Evolutionary conservation across 495 filamentous ascomycete species (phyloP), one percentile per base, ranked within the genome.

Genomic region (Talaromyces trachyspermus): DNA sequence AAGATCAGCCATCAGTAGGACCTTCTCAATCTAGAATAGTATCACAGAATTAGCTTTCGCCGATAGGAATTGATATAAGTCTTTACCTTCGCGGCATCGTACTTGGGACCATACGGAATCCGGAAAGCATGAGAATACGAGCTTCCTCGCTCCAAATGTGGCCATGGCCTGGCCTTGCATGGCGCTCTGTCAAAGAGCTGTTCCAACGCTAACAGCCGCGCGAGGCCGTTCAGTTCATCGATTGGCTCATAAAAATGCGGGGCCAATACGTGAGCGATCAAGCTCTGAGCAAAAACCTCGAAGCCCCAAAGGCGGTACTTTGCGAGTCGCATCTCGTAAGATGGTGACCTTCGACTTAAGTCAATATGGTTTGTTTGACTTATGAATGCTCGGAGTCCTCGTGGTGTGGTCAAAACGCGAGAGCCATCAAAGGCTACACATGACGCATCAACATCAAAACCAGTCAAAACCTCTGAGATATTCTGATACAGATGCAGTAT

Each of bases 241-340:
- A 86, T 85, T 43, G 77, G 79, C 20, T 83, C 62, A n/a, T n/a
- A n/a, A n/a, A n/a, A n/a, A n/a, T 56, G 83, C 83, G 5, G 83
- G 83, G 54, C 86, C 83, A 32, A 87, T 66, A 9, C 72, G 70
- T 15, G 72, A 69, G 18, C 83, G 76, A 42, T 86, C 80, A 17
- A 87, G 68, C 12, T 76, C 66, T 2, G 74, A 68, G 74, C 79
- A 87, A 57, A 79, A 8, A 86, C 73, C 56, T 87, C 83, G 43
- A 87, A 87, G 8, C 80, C 79, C 9, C 83, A 65, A 54, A 79
- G 83, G 40, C 76, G 77, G 57, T 86, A 87, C 59, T 87, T 87
- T 6, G 81, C 80, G 19, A 87, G 69, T 12, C 83, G 78, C 51
- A 78, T 85, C 52, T 87, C 83, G 54, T 86, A 87, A 0, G 82